Conservation (phyloP, 768 basidiomycete species). For the Pleurotus tuoliensis region DNA sequence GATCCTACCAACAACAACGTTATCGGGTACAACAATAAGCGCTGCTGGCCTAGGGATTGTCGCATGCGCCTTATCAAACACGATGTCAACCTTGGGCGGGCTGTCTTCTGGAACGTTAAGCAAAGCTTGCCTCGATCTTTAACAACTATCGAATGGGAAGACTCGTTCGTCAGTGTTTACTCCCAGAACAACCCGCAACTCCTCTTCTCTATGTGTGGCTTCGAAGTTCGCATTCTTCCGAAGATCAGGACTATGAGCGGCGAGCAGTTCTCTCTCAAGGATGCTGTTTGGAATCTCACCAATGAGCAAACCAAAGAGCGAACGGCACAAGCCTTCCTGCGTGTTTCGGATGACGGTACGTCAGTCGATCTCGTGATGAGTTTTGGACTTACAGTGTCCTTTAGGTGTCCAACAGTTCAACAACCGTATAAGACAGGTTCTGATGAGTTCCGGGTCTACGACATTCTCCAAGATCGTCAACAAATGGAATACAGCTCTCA, state of each 20-base stretch:
- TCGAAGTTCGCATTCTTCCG: slow-evolving; percentile 95
- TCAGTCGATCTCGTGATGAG: neutral
- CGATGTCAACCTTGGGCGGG: slow-evolving; percentile 96
- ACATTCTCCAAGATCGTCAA: slow-evolving; percentile 99
- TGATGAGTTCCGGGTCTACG: slow-evolving; percentile 98
- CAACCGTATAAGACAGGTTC: slow-evolving; percentile 92
- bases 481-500: slow-evolving; percentile 96
- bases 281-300: slow-evolving; percentile 94
- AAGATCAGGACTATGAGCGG: slow-evolving; percentile 94
- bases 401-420: slow-evolving; percentile 92
- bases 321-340: slow-evolving; percentile 95
- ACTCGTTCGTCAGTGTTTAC: slow-evolving; percentile 95
- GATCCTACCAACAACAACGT: slow-evolving; percentile 99
- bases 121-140: slow-evolving; percentile 92
- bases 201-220: slow-evolving; percentile 98
- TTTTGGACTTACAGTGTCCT: slow-evolving; percentile 10
- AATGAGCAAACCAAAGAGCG: slow-evolving; percentile 98
- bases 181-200: slow-evolving; percentile 97
- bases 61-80: slow-evolving; percentile 99
- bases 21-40: slow-evolving; percentile 98
- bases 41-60: slow-evolving; percentile 99
- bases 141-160: slow-evolving; percentile 99
- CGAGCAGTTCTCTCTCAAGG: slow-evolving; percentile 95
- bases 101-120: slow-evolving; percentile 99
- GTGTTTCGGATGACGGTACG: slow-evolving; percentile 91